These are phyloP conservation scores for Apiospora kogelbergensis DNA, from an alignment of 2,329 filamentous ascomycete species.

Conservation along the genomic window DNA sequence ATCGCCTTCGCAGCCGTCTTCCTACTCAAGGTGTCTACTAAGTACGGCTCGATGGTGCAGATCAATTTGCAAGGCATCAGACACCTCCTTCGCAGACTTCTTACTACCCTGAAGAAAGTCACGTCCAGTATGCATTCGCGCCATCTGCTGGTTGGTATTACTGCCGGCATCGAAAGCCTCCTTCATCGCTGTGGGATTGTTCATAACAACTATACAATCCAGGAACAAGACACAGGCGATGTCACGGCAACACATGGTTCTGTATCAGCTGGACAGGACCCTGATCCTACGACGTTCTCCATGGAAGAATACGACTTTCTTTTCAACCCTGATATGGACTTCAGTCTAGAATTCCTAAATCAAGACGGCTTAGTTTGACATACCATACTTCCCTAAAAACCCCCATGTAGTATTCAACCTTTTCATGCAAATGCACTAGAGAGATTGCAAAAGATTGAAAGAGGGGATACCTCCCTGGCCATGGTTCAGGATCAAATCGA, in stretches of 20 bases:
- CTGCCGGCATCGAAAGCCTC: slow-evolving; percentile 12
- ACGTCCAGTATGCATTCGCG: slow-evolving; percentile 18
- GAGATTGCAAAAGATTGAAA: background rate
- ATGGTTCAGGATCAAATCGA: background rate
- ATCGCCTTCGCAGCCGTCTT: slow-evolving; percentile 30
- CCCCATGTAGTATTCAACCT: background rate
- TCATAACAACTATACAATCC: background rate
- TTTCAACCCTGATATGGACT: slow-evolving; percentile 7
- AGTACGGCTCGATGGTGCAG: slow-evolving; percentile 15
- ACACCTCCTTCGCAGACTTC: slow-evolving; percentile 10
- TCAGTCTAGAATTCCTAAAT: background rate
- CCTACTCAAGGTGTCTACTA: slow-evolving; percentile 23
- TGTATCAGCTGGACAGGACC: background rate
- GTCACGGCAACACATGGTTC: background rate
- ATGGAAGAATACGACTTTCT: slow-evolving; percentile 14
- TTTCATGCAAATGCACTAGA: background rate
- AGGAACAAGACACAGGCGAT: background rate
- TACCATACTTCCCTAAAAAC: too few relatives aligned
- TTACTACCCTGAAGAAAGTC: slow-evolving; percentile 13
- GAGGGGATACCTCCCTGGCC: background rate
- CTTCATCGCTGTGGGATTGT: background rate
- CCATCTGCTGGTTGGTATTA: slow-evolving; percentile 18
- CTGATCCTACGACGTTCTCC: background rate
- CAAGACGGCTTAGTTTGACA: background rate
- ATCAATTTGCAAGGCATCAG: slow-evolving; percentile 24